These are phyloP conservation scores for Ulmus americana DNA, from an alignment of 331 rosid species.

Conservation along the genomic window DNA sequence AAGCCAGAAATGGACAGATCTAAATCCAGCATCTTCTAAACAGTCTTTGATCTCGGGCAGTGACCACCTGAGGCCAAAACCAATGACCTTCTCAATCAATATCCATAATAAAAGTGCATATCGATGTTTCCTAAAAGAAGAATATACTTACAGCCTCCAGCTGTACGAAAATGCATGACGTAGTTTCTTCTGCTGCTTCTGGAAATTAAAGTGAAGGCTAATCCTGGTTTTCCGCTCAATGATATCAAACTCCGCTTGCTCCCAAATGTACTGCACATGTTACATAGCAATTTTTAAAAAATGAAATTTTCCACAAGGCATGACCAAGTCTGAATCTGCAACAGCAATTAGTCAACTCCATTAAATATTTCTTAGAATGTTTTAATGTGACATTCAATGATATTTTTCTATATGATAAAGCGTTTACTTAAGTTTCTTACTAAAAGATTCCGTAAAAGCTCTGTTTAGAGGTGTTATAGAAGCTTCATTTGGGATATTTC, in stretches of 20 bases:
- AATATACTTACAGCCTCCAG: conserved; percentile 84
- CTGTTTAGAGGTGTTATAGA: no score
- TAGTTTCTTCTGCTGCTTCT: conserved; percentile 64
- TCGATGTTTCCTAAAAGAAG: conserved; percentile 4
- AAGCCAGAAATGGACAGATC: conserved; percentile 73
- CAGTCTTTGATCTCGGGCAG: conserved; percentile 88
- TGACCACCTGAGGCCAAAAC: conserved; percentile 60
- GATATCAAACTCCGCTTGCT: conserved; percentile 85
- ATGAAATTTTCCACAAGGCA: not conserved
- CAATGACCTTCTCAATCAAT: conserved; percentile 13
- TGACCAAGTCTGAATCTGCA: not conserved
- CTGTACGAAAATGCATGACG: conserved; percentile 84
- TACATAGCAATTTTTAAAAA: conserved; percentile 14
- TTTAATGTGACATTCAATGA: not conserved
- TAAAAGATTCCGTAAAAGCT: no score
- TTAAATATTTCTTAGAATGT: not conserved
- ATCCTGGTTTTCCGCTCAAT: conserved; percentile 80
- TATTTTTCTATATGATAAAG: no score
- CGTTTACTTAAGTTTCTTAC: no score
- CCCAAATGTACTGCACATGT: conserved; percentile 78
- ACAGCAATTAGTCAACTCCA: no score
- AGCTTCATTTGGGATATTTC: no score
- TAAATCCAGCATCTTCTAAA: conserved; percentile 82
- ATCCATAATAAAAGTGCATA: conserved; percentile 1
- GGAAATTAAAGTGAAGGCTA: conserved; percentile 75